These are phyloP conservation scores for Hanseniaspora vineae DNA, from an alignment of 805 yeast species.

Conservation along the genomic window DNA sequence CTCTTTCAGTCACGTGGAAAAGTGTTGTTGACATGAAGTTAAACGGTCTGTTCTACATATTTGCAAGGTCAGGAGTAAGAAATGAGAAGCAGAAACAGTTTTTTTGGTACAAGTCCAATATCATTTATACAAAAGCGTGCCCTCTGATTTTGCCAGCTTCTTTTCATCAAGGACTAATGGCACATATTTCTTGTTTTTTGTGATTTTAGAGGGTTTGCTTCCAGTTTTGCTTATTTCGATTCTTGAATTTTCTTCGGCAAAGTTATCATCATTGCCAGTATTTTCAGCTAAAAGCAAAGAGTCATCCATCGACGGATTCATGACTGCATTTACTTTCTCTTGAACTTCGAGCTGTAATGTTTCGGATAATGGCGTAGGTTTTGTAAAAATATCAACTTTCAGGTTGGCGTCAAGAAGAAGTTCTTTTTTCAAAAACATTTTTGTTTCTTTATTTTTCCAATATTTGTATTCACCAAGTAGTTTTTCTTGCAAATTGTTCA, in stretches of 20 bases:
- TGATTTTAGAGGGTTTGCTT: too few species aligned
- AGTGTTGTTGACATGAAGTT: too few species aligned
- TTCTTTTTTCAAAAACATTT: conserved; percentile 22
- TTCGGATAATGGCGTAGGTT: not conserved
- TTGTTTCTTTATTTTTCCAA: conserved; percentile 13
- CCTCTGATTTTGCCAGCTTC: not conserved
- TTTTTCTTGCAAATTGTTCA: conserved; percentile 9
- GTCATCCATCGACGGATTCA: not conserved
- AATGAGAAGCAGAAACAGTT: not conserved
- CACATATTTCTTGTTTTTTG: not conserved
- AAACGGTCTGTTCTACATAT: not conserved
- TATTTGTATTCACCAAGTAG: conserved; percentile 13
- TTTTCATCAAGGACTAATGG: not conserved
- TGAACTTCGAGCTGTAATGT: not conserved
- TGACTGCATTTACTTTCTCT: not conserved
- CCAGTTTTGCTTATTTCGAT: too few species aligned
- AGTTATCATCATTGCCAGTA: too few species aligned
- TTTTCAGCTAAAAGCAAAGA: too few species aligned
- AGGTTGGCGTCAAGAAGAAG: conserved; percentile 20
- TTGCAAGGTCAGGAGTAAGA: not conserved
- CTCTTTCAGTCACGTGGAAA: too few species aligned
- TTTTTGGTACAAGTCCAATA: too few species aligned
- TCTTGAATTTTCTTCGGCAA: too few species aligned
- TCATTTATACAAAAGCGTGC: not conserved
- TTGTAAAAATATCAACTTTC: conserved; percentile 20